Evolutionary conservation across 192 early-diverging fungal genomes (phyloP), one percentile per base, ranked within the genome.

Genomic region (Phlyctochytrium bullatum): DNA sequence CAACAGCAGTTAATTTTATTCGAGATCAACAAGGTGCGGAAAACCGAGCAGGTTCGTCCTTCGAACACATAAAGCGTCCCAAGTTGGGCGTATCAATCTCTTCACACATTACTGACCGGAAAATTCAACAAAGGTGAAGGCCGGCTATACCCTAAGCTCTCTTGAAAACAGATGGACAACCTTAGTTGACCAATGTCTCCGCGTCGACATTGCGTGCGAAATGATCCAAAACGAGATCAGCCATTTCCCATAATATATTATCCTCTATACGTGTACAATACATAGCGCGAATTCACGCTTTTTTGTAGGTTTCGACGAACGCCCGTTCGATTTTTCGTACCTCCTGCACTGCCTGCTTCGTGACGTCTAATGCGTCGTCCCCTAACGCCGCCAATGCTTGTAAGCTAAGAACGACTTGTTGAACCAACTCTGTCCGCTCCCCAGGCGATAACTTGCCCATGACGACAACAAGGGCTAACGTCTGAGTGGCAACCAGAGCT

Each of bases 1-100:
- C 47, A 53, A 36, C 33, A 64, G 34, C 54, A 71, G 36, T 33
- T 28, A 17, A 63, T 67, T 50, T 31, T 78, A 10, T 28, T 63
- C 53, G 76, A 78, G 17, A 29, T 85, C n/a, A 82, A 85, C 62
- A 70, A 73, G 65, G 66, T 66, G 34, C 33, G 83, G 56, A 82
- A 85, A 64, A 54, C 64, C 16, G 76, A 77, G 3, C 83, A 85
- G 76, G 73, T 82, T 35, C 14, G 61, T 34, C 6, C 3, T 27
- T 32, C n/a, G 0, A 16, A 2, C n/a, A 34, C 23, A 31, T 50
- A 30, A 32, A n/a, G n/a, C n/a, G n/a, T n/a, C n/a, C n/a, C n/a
- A n/a, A n/a, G n/a, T 27, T 36, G 30, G 2, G 12, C 2, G 27
- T 36, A 47, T 3, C 68, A 29, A 16, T 28, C 27, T 67, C n/a